These are phyloP conservation scores for Saccharomycopsis hybrid DNA, from an alignment of 1,139 yeast species.

Conservation along the genomic window DNA sequence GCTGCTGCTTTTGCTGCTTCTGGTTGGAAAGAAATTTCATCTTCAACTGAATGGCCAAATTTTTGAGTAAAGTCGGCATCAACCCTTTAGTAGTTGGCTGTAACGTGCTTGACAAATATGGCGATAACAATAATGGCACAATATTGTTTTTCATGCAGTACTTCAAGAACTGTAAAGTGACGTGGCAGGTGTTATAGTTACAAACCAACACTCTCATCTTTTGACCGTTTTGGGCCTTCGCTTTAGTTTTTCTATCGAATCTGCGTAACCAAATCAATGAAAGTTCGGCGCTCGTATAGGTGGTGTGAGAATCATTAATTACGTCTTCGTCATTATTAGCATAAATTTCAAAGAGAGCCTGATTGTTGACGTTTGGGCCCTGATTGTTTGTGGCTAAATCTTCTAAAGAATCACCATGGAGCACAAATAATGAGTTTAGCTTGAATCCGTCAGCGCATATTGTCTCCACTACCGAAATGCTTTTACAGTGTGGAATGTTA, in stretches of 20 bases:
- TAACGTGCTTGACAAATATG: slow-evolving; percentile 1
- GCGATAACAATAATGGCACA: slow-evolving; percentile 9
- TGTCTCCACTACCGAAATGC: slow-evolving; percentile 15
- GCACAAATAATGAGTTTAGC: slow-evolving; percentile 7
- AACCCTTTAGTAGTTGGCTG: slow-evolving; percentile 4
- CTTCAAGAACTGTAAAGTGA: slow-evolving; percentile 11
- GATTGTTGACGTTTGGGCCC: slow-evolving; percentile 1
- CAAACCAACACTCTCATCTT: slow-evolving; percentile 10
- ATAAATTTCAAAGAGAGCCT: slow-evolving; percentile 11
- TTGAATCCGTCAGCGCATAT: slow-evolving; percentile 15
- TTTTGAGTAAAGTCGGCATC: not conserved
- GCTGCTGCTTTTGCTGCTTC: no score
- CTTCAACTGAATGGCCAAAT: not conserved
- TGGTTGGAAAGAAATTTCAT: no score
- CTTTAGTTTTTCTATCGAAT: slow-evolving; percentile 12
- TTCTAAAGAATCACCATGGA: slow-evolving; percentile 12
- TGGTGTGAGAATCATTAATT: slow-evolving; percentile 4
- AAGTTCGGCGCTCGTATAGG: slow-evolving; percentile 9
- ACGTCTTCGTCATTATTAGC: slow-evolving; percentile 10
- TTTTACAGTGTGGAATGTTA: no score
- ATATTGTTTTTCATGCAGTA: slow-evolving; percentile 13
- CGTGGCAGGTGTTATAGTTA: slow-evolving; percentile 18
- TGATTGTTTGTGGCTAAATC: not conserved
- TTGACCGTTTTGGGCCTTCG: slow-evolving; percentile 2
- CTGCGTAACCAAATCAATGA: slow-evolving; percentile 13